Base-by-base conservation (phyloP, 148 eudicot species). In the Spergularia marina region DNA sequence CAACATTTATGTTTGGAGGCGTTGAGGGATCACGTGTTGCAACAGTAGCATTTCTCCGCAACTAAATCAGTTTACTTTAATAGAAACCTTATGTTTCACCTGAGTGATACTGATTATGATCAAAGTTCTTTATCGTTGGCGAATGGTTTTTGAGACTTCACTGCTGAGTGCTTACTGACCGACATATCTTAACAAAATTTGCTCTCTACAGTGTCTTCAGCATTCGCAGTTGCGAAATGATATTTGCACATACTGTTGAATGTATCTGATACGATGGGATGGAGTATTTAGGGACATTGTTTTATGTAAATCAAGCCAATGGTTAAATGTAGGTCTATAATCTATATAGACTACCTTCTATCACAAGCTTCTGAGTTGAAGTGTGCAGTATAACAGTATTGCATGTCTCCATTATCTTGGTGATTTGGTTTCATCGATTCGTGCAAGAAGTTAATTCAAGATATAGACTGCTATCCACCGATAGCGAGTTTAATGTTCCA, bases 1-100 rank as follows among this genome's bases (percentile, higher is more conserved):
- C 98, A 21, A 91, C 99, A 17, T 96, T 96, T 77, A 87, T 85
- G 93, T 96, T 91, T 81, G 99, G 99, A 76, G 99, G 99, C 71
- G 89, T 96, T 10, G 91, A 83, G 25, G 99, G 99, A 49, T 87
- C 99, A 0, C 97, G 98, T 56, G 97, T 96, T 65, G 89, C 95
- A 51, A 92, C 99, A 1, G 98, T 92, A 69, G 99, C 99, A 54
- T 96, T 96, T 82, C 80, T 86, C 16, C 87, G 96, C 68, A 91
- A 76, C 81, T 89, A 88, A 65, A 59, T 74, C 64, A 60, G 74
- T 40, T 80, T 78, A 73, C 58, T 75, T 70, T 68, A 21, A 59
- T 51, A n/a, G 10, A 62, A 54, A 63, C 59, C 18, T 70, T 30
- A 18, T 77, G 75, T 63, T 52, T 53, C 75, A 53, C 65, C 71